Evolutionary conservation across 2,329 filamentous ascomycete genomes (phyloP).

Genomic region (Fusarium luffae): DNA sequence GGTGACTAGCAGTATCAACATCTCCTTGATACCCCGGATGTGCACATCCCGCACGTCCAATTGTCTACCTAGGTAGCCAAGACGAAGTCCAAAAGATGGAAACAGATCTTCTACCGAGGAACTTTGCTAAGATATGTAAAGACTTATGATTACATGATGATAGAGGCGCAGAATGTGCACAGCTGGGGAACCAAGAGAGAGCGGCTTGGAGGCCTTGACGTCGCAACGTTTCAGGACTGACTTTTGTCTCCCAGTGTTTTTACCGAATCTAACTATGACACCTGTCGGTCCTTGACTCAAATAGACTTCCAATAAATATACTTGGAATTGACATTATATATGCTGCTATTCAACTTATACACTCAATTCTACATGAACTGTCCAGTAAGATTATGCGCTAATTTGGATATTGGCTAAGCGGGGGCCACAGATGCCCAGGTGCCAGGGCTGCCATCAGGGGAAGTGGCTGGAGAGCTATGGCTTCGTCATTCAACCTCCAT

Average conservation of each 20-base stretch:
- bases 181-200: background rate
- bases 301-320: background rate
- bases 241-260: background rate
- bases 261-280: background rate
- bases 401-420: slow-evolving; percentile 44
- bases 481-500: slow-evolving; percentile 46
- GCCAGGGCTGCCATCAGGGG: slow-evolving; percentile 36
- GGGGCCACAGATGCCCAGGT: slow-evolving; percentile 30
- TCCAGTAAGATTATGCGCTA: slow-evolving; percentile 40
- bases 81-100: background rate
- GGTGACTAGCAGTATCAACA: background rate
- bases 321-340: background rate
- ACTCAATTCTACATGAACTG: slow-evolving; percentile 1
- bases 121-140: background rate
- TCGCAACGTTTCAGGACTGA: background rate
- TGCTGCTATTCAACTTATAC: background rate
- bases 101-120: background rate
- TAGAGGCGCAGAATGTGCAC: background rate
- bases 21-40: background rate
- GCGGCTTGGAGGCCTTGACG: background rate
- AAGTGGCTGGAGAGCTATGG: slow-evolving; percentile 44
- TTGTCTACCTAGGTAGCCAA: background rate
- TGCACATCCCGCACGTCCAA: background rate
- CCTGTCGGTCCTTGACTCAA: background rate
- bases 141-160: background rate